Evolutionary conservation across 2,329 filamentous ascomycete genomes (phyloP), one percentile per base, ranked within the genome.

Genomic region (Helotiales sp.): DNA sequence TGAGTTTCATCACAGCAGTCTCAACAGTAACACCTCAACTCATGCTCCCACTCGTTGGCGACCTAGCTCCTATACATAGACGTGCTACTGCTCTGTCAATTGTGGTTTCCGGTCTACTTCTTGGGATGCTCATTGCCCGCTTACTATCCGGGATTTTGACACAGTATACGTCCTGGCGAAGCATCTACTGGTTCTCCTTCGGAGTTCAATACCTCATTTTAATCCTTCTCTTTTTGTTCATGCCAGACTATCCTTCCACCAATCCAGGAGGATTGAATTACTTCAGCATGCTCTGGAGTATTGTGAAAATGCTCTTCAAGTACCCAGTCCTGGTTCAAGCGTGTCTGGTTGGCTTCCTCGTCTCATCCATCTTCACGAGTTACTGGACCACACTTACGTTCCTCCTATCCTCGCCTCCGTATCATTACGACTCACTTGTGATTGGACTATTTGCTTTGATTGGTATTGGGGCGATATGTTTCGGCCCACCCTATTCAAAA

Each of bases 311-410:
- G 72, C 74, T 90, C 40, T 73, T 82, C 48, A 82, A 79, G 3
- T 80, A 92, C 48, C 88, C 90, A 0, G 74, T 89, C 0, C 79
- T 95, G 0, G 80, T 89, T 0, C 89, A 93, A 69, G 81, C 85
- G 0, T 87, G 86, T 47, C 69, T 91, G 1, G 81, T 91, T 25
- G 80, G 82, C 0, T 87, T 91, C 67, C 80, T 86, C 62, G 79
- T 78, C 5, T 79, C 80, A 6, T 78, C 80, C 0, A 83, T 81
- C 1, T 89, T 89, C 70, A 89, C 86, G 2, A 77, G 72, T 29
- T 88, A 86, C 75, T 90, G 87, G 87, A 90, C 87, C 0, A 93
- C 90, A 0, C 72, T 95, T 34, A 93, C 89, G 0, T 96, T 96
- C 69, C 79, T 95, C 5, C 81, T 96, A 17, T 83, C 88, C 0